A percentile compares a stretch with the other conserved stretches of the same genome.
Evolutionary conservation across 495 filamentous ascomycete genomes (phyloP).

Genomic region (Staphylotrichum tortipilum): DNA sequence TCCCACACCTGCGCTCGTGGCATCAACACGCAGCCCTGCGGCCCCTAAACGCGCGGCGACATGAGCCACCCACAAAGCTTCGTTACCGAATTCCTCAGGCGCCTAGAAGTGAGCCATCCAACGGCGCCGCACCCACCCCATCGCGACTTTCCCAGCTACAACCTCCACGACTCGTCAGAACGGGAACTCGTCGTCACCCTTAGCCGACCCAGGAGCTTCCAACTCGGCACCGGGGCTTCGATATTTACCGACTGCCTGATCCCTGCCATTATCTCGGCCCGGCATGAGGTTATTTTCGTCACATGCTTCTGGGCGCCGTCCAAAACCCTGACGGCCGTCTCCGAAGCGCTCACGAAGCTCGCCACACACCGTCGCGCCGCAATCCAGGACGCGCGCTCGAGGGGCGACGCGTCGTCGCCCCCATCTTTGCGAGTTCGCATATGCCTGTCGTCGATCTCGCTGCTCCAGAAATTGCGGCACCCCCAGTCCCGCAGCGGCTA

Average conservation of each 20-base stretch:
- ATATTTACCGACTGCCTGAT: slow-evolving; percentile 45
- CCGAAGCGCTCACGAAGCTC: slow-evolving; percentile 40
- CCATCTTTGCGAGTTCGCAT: slow-evolving; percentile 18
- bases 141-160: slow-evolving; percentile 13
- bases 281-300: slow-evolving; percentile 57
- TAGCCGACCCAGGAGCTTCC: slow-evolving; percentile 39
- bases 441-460: slow-evolving; percentile 56
- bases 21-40: too few relatives aligned
- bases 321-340: slow-evolving; percentile 40
- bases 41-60: not conserved
- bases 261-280: slow-evolving; percentile 47
- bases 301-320: slow-evolving; percentile 72
- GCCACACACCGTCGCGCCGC: slow-evolving; percentile 31
- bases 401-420: slow-evolving; percentile 2
- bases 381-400: slow-evolving; percentile 10
- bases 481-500: slow-evolving; percentile 47
- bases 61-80: slow-evolving; percentile 14
- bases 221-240: slow-evolving; percentile 49
- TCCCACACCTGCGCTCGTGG: too few relatives aligned
- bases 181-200: slow-evolving; percentile 35
- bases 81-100: slow-evolving; percentile 17
- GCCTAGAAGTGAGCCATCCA: slow-evolving; percentile 6
- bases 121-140: not conserved
- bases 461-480: slow-evolving; percentile 63
- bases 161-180: slow-evolving; percentile 18